phyloP scores from a whole-genome alignment of 2,329 filamentous ascomycete species.

The Tolypocladium sp. region DNA sequence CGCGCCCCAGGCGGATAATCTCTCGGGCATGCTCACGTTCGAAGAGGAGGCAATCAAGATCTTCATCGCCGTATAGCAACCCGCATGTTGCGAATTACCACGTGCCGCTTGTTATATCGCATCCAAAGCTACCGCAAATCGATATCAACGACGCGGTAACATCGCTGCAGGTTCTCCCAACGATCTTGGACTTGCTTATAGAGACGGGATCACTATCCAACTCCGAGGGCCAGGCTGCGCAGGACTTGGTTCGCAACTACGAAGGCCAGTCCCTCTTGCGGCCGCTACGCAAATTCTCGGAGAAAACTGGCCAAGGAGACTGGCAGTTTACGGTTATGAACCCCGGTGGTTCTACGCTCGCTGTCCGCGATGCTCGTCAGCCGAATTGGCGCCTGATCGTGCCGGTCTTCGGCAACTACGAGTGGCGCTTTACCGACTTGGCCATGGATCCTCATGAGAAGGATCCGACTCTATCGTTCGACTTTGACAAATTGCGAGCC shows the following conservation, averaged over 20 bases:
- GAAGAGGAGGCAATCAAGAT: no score
- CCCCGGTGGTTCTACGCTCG: slow-evolving; percentile 13
- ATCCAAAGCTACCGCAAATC: slow-evolving; percentile 21
- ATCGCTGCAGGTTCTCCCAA: slow-evolving; percentile 22
- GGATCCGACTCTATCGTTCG: slow-evolving; percentile 8
- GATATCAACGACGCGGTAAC: slow-evolving; percentile 21
- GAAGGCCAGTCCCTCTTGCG: slow-evolving; percentile 18
- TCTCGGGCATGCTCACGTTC: no score
- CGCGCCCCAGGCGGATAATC: no score
- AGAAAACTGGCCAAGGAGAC: slow-evolving; percentile 6
- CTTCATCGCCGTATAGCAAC: slow-evolving; percentile 24
- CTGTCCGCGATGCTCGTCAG: slow-evolving; percentile 12
- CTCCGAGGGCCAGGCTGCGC: slow-evolving; percentile 13
- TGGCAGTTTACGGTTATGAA: slow-evolving; percentile 19
- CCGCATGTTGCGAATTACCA: slow-evolving; percentile 22
- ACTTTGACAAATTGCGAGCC: slow-evolving; percentile 3
- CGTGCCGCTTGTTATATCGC: slow-evolving; percentile 22
- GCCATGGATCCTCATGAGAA: slow-evolving; percentile 10
- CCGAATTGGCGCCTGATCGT: slow-evolving; percentile 15
- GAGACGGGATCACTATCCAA: slow-evolving; percentile 20
- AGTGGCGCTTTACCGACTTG: slow-evolving; percentile 16
- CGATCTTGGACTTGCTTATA: slow-evolving; percentile 23
- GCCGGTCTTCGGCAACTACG: slow-evolving; percentile 13
- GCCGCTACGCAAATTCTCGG: slow-evolving; percentile 5
- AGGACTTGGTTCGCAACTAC: slow-evolving; percentile 21